Base-by-base conservation (phyloP, 257 asterid species). In the Asclepias syriaca region DNA sequence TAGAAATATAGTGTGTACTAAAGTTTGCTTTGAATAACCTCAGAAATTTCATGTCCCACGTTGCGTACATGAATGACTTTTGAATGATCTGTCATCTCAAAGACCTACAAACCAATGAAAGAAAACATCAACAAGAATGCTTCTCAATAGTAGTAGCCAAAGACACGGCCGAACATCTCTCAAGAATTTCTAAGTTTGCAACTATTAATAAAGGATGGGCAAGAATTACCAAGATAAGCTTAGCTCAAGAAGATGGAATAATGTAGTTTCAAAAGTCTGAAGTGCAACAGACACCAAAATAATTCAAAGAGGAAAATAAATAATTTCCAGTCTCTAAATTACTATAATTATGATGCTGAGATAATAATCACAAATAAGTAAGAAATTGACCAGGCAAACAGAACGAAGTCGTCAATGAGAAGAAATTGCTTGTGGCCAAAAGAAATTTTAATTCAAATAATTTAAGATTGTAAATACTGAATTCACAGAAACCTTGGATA, bases 21-120 rank as follows among this genome's bases (percentile, higher is more conserved):
- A 49, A 32, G 48, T 21, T 12, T 65, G 68, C 54, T n/a, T 53
- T 43, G 18, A 70, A 22, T 43, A 53, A 95, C 99, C 98, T 95
- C 99, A 9, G 97, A 81, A 74, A 92, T 95, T 77, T 95, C 98
- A 80, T 92, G 98, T 51, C 99, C 99, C 79, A 95, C 99, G 58
- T 95, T 95, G 29, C 99, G 97, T 50, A 95, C 95, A 70, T 95
- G 99, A 79, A 95, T 84, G 69, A 95, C 99, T 82, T 91, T 95
- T 34, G 99, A 95, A 72, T 92, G 95, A 79, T 92, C 99, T 50
- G 97, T 78, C 99, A 91, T 78, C 64, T 75, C 73, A 74, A 70
- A 48, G 63, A 73, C 84, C 89, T 88, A 85, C 73, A 83, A 75
- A 40, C 67, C 75, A 72, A 77, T 21, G 72, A 72, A 48, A 70